Percentiles rank a stretch among this genome's conserved stretches.
Evolutionary conservation across 768 basidiomycete species (phyloP).

Genomic region (Hygrocybe coccinea): DNA sequence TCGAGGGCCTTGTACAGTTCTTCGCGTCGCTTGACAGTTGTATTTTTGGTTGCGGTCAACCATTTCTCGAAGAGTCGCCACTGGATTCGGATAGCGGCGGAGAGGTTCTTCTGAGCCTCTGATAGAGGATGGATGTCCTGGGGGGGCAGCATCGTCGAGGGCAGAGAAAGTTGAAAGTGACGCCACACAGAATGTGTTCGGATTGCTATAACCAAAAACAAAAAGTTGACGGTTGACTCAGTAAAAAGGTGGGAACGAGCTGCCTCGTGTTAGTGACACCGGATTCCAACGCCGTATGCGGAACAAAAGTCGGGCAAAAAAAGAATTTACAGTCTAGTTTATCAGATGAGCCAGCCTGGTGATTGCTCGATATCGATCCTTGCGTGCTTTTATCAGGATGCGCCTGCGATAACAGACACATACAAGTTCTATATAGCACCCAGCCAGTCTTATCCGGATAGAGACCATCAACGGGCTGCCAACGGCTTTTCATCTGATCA

Average conservation of each 20-base stretch:
- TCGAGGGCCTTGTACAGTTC: constrained; percentile 28
- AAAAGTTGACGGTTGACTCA: constrained; percentile 22
- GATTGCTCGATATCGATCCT: constrained; percentile 21
- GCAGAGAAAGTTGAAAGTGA: not conserved
- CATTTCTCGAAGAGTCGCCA: constrained; percentile 36
- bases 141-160: not conserved
- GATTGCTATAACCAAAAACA: not conserved
- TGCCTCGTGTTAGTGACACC: no score
- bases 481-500: no score
- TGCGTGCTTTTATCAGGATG: constrained; percentile 5
- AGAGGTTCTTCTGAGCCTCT: constrained; percentile 8
- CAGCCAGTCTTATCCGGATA: no score
- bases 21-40: constrained; percentile 21
- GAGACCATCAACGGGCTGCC: no score
- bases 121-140: constrained; percentile 23
- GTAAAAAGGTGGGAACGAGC: not conserved
- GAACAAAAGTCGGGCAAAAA: constrained; percentile 47
- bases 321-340: constrained; percentile 53
- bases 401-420: not conserved
- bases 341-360: constrained; percentile 33
- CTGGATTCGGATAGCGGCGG: constrained; percentile 26
- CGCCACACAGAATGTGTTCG: not conserved
- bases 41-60: constrained; percentile 24
- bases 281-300: no score
- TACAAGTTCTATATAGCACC: no score